Evolutionary conservation across 345 rosid species (phyloP).

Genomic region (Firmiana major): DNA sequence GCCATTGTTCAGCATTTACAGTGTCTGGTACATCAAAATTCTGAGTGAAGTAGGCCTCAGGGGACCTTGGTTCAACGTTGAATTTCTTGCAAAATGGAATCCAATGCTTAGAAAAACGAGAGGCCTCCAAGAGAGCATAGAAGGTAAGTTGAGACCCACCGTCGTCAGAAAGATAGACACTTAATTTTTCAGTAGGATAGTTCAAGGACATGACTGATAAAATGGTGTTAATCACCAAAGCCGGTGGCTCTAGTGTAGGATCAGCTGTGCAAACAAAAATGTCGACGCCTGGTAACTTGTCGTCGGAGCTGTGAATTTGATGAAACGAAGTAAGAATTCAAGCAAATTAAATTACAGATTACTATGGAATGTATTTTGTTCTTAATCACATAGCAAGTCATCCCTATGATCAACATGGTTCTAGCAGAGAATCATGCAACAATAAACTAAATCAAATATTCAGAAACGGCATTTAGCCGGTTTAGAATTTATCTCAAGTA

Average conservation of each 20-base stretch:
- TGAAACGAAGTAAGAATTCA: not conserved
- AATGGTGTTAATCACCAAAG: conserved; percentile 61
- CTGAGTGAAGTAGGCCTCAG: conserved; percentile 43
- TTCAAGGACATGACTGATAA: conserved; percentile 55
- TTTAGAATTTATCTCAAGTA: too few species aligned
- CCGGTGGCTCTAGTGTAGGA: conserved; percentile 69
- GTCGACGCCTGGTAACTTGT: conserved; percentile 53
- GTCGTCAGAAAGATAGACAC: conserved; percentile 66
- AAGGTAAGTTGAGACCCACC: conserved; percentile 59
- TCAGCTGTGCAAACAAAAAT: conserved; percentile 74
- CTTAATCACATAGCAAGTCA: too few species aligned
- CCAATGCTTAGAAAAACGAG: conserved; percentile 51
- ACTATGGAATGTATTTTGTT: not conserved
- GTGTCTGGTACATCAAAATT: not conserved
- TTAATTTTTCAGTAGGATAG: conserved; percentile 56
- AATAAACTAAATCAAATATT: too few species aligned
- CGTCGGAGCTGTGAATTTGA: conserved; percentile 6
- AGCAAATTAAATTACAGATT: not conserved
- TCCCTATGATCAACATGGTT: too few species aligned
- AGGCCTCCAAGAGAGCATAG: conserved; percentile 54
- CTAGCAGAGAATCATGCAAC: too few species aligned
- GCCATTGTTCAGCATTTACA: conserved; percentile 10
- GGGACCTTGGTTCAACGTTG: conserved; percentile 58
- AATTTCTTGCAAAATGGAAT: conserved; percentile 53
- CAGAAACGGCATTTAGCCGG: too few species aligned